Base-by-base conservation (phyloP, 2,329 filamentous ascomycete species). In the Calonectria henricotiae region DNA sequence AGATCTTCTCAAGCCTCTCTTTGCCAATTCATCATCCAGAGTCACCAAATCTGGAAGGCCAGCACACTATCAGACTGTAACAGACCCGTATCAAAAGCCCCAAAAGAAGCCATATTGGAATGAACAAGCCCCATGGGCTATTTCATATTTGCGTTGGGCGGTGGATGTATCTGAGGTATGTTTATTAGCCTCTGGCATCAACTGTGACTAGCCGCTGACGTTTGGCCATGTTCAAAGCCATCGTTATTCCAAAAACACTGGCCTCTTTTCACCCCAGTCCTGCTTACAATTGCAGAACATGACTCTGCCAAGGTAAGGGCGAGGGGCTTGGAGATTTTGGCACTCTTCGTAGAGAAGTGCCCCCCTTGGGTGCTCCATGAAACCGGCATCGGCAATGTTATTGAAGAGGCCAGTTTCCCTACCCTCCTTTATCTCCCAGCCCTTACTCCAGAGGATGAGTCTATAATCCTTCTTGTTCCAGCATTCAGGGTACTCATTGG, bases 371-470 rank as follows among this genome's bases (percentile, higher is more conserved):
- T 92, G 2, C 85, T 95, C 51, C 80, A 80, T 13, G 85, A 86
- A 54, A 93, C 90, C 0, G 93, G 93, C 0, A 88, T 96, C 8
- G 88, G 87, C 25, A 83, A 86, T 15, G 88, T 96, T 30, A 92
- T 96, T 71, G 88, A 92, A 76, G 89, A 94, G 23, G 89, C 91
- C 3, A 82, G 94, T 2, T 87, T 91, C 73, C 93, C 94, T 0
- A 90, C 91, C 41, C 87, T 98, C n/a, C 86, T 92, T 8, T 93
- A 91, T 76, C 86, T 98, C 6, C 95, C 96, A 0, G 90, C 87
- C 13, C 84, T 97, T 47, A 98, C 94, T 0, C 90, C 93, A 0
- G 92, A 94, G 76, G 79, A 86, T 0, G 93, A 96, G 67, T 93
- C 93, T 4, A 78, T 93, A 2, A 77, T 79, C 1, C 83, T 98